Evolutionary conservation across 352 stramenopile genomes (phyloP).

Genomic region (Pythium utonaiense): DNA sequence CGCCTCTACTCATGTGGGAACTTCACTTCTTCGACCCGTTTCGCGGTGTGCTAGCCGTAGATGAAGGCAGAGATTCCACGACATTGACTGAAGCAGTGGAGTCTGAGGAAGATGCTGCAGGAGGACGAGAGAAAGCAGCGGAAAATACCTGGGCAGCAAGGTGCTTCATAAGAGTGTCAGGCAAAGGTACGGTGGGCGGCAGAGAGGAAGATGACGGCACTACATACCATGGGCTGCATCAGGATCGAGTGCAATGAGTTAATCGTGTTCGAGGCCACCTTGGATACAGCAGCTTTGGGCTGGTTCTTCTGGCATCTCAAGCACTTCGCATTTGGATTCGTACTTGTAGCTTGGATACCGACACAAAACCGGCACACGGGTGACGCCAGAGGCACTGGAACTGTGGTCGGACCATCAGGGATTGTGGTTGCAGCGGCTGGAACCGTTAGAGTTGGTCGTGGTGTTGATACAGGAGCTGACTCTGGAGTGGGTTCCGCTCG

Average conservation of each 20-base stretch:
- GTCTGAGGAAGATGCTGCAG: neutral
- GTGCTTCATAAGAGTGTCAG: neutral
- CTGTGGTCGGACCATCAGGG: neutral
- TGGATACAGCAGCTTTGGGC: neutral
- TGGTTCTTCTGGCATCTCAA: constrained; percentile 1
- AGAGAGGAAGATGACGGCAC: too few species aligned
- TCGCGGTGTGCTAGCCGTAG: neutral
- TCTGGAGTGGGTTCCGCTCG: too few species aligned
- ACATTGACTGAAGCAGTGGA: neutral
- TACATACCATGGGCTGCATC: neutral
- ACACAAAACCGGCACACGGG: constrained; percentile 15
- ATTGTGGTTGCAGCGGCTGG: neutral
- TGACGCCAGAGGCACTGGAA: neutral
- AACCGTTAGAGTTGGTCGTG: neutral
- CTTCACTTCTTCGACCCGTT: neutral
- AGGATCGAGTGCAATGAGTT: neutral
- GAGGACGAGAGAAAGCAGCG: neutral
- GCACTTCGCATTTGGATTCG: constrained; percentile 6
- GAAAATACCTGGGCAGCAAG: neutral
- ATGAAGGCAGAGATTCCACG: neutral
- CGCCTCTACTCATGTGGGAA: too few species aligned
- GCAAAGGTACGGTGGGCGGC: too few species aligned
- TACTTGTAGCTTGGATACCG: constrained; percentile 2
- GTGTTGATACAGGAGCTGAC: neutral
- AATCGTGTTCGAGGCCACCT: neutral